Evolutionary conservation across 352 stramenopile genomes (phyloP).

Genomic region (Globisporangium echinulatum): DNA sequence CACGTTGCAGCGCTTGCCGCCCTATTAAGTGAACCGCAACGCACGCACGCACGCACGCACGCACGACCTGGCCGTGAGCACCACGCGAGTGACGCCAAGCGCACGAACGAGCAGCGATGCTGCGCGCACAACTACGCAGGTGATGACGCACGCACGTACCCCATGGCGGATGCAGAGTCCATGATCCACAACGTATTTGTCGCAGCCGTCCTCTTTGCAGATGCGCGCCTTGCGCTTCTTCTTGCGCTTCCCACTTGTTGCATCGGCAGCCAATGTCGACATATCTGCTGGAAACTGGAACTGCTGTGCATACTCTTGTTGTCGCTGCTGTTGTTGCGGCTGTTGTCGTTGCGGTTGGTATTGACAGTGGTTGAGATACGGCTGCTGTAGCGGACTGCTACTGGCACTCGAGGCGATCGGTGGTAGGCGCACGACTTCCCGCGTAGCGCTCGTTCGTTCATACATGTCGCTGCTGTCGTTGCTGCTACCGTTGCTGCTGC

Average conservation of each 20-base stretch:
- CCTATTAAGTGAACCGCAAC: too few relatives aligned
- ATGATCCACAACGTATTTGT: slow-evolving; percentile 39
- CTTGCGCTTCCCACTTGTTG: slow-evolving; percentile 8
- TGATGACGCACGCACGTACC: slow-evolving; percentile 13
- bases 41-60: too few relatives aligned
- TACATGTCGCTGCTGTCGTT: slow-evolving; percentile 1
- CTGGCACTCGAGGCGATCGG: slow-evolving; percentile 9
- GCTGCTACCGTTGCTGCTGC: too few relatives aligned
- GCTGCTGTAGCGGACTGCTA: neutral
- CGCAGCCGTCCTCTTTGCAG: slow-evolving; percentile 29
- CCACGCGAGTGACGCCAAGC: too few relatives aligned
- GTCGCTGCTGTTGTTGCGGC: neutral
- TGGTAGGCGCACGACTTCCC: too few relatives aligned
- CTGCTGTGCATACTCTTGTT: neutral
- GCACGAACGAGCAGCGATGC: too few relatives aligned
- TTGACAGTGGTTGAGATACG: neutral
- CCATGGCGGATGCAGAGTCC: slow-evolving; percentile 38
- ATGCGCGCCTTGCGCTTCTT: slow-evolving; percentile 40
- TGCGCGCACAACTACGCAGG: neutral
- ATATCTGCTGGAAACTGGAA: too few relatives aligned
- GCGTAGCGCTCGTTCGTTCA: too few relatives aligned
- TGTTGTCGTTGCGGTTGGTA: neutral
- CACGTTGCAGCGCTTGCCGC: slow-evolving; percentile 33
- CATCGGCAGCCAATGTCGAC: neutral
- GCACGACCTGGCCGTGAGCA: too few relatives aligned